Base-by-base conservation (phyloP, 306 rosid species). In the Lathyrus aphaca region DNA sequence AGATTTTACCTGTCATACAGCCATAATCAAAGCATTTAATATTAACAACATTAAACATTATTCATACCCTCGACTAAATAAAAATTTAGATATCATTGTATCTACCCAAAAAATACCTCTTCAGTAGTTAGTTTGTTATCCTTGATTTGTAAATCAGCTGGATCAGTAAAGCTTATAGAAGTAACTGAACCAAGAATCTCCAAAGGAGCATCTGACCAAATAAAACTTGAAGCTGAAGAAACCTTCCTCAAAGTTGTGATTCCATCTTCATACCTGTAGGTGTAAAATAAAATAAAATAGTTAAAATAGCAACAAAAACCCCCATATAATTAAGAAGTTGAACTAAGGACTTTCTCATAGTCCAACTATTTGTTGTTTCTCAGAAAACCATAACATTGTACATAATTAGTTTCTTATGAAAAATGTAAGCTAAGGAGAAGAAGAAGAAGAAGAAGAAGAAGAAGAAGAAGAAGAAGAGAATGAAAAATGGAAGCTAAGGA, bases 1-100 rank as follows among this genome's bases (percentile, higher is more conserved):
- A 45, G 81, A 42, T 86, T 87, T 87, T 40, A 94, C 89, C 99
- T 94, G 92, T 53, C 66, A 60, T 19, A 80, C n/a, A 78, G 57
- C 10, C 55, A 54, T 45, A 61, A 21, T 63, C 35, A 17, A 78
- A 65, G 55, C 3, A 51, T 61, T 46, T 40, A 58, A 75, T 71
- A 80, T 37, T 39, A 56, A 29, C 21, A 15, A 49, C 46, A 42
- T 13, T 5, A 3, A 19, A 17, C 0, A 3, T 40, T 11, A 6
- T 9, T 32, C 44, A 61, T 64, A 57, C 13, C 50, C 61, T 44
- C 67, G 23, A 59, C 17, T 7, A 43, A 14, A 27, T 48, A 55
- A 50, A 54, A 71, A 50, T 11, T 4, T 54, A 5, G 49, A 48
- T 14, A 18, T 8, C 8, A 43, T 69, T 23, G 44, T 12, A 39